Conservation (phyloP, 23 red algal species). For the Chondrus crispus region DNA sequence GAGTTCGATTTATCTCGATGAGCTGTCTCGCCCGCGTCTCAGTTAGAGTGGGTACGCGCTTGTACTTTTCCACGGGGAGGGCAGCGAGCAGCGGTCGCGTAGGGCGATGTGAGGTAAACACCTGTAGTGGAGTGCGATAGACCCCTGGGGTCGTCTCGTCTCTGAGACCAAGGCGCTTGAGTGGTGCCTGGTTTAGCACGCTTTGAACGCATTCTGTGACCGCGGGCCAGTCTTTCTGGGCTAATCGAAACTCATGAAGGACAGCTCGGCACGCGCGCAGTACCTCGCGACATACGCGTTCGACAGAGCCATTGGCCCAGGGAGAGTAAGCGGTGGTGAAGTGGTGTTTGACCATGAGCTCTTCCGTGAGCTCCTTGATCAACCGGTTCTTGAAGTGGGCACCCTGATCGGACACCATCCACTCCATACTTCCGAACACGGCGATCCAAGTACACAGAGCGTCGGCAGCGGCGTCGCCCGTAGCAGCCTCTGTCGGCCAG, state of each 20-base stretch:
- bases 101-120: background rate
- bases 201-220: background rate
- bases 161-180: background rate
- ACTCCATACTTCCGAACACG: background rate
- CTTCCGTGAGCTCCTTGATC: background rate
- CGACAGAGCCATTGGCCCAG: constrained; percentile 33
- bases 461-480: background rate
- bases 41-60: background rate
- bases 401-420: background rate
- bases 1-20: background rate
- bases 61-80: background rate
- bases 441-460: constrained; percentile 8
- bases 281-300: constrained; percentile 6
- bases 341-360: constrained; percentile 7
- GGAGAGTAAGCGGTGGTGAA: constrained; percentile 39
- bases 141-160: background rate
- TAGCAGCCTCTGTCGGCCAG: background rate
- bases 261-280: background rate
- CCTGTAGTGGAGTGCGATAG: background rate
- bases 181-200: background rate
- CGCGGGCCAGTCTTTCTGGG: background rate
- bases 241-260: background rate
- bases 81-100: background rate
- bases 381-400: background rate
- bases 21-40: background rate